Evolutionary conservation across 805 yeast genomes (phyloP).

Genomic region (Candida alai): DNA sequence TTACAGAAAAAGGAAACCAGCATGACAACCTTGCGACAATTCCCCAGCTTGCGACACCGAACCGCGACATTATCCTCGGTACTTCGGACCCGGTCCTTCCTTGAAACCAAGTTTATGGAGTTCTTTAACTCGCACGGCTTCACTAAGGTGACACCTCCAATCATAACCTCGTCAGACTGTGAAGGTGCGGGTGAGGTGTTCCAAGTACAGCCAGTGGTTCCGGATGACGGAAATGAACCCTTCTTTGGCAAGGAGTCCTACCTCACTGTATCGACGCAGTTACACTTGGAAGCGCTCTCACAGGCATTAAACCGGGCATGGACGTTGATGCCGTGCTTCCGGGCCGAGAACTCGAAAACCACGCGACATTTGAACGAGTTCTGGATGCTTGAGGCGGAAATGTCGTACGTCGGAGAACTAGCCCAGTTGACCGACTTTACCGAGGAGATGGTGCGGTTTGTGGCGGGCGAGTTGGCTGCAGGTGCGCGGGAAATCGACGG

Average conservation of each 20-base stretch:
- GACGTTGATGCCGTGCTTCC: conserved; percentile 86
- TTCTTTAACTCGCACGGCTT: conserved; percentile 57
- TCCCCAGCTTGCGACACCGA: conserved; percentile 78
- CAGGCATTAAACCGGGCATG: conserved; percentile 77
- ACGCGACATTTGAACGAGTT: conserved; percentile 89
- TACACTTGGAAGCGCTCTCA: conserved; percentile 81
- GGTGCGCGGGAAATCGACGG: not conserved
- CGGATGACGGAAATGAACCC: conserved; percentile 15
- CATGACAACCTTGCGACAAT: conserved; percentile 58
- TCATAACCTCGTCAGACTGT: conserved; percentile 86
- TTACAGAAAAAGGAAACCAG: conserved; percentile 77
- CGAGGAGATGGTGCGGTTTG: conserved; percentile 64
- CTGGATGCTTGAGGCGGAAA: conserved; percentile 96
- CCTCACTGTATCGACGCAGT: conserved; percentile 86
- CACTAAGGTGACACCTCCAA: conserved; percentile 77
- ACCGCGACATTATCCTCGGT: conserved; percentile 62
- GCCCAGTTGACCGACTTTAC: conserved; percentile 59
- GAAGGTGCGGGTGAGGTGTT: conserved; percentile 98
- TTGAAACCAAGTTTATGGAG: conserved; percentile 49
- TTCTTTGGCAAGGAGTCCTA: conserved; percentile 63
- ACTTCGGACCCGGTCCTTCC: conserved; percentile 66
- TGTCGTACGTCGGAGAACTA: conserved; percentile 60
- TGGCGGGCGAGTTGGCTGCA: conserved; percentile 21
- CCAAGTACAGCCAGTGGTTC: conserved; percentile 38
- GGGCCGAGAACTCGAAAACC: conserved; percentile 92